Evolutionary conservation across 2,329 filamentous ascomycete species (phyloP).

Genomic region (Colletotrichum trifolii): DNA sequence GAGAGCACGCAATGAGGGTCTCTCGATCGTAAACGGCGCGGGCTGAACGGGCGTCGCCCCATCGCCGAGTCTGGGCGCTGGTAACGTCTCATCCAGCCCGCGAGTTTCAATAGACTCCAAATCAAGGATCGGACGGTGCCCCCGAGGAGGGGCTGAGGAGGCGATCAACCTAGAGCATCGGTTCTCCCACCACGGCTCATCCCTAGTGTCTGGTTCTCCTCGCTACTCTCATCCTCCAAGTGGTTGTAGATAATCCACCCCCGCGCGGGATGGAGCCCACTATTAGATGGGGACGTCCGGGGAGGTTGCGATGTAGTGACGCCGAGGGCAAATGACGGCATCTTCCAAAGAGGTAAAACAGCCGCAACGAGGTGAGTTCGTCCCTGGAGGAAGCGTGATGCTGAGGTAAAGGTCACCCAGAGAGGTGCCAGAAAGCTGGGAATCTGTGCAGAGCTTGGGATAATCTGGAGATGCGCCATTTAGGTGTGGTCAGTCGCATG

Average conservation of each 20-base stretch:
- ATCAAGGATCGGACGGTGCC: not conserved
- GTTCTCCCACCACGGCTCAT: conserved; percentile 16
- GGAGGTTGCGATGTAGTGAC: conserved; percentile 24
- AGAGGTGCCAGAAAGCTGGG: too few species aligned
- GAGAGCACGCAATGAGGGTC: conserved; percentile 26
- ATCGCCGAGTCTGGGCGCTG: not conserved
- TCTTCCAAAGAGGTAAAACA: conserved; percentile 1
- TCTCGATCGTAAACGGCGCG: not conserved
- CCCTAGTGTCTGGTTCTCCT: conserved; percentile 1
- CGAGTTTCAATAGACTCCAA: not conserved
- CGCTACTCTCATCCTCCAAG: not conserved
- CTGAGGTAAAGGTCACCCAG: not conserved
- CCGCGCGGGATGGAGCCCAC: conserved; percentile 22
- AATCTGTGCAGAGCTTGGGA: too few species aligned
- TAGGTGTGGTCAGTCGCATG: too few species aligned
- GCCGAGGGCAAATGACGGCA: conserved; percentile 34
- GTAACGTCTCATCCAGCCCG: conserved; percentile 18
- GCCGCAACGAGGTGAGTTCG: not conserved
- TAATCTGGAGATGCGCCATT: too few species aligned
- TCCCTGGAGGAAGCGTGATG: not conserved
- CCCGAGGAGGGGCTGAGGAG: not conserved
- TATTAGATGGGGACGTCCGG: not conserved
- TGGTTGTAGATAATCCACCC: conserved; percentile 2
- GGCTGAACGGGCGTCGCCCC: not conserved
- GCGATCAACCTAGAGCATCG: not conserved